phyloP scores from a whole-genome alignment of 768 basidiomycete species.

The Leccinum rimulosum region DNA sequence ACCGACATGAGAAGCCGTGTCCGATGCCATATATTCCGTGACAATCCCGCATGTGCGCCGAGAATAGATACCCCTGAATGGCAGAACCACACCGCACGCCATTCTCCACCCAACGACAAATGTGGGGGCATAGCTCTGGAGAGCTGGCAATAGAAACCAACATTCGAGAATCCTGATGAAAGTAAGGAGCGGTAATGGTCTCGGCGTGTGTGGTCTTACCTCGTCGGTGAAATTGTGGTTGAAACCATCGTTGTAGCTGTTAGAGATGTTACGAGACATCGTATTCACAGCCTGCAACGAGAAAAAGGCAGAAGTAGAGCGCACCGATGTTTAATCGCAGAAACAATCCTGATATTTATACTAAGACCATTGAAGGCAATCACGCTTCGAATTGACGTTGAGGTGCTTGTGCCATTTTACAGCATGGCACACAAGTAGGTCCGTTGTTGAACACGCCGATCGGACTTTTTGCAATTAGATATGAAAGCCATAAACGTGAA shows the following conservation, averaged over 20 bases:
- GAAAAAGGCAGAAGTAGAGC: neutral
- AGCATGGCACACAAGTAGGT: conserved; percentile 21
- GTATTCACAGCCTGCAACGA: neutral
- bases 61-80: conserved; percentile 19
- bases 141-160: conserved; percentile 28
- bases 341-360: neutral
- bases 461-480: neutral
- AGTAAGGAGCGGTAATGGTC: conserved; percentile 4
- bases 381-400: neutral
- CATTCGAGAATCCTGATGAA: conserved; percentile 23
- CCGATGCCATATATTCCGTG: conserved; percentile 18
- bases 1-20: conserved; percentile 19
- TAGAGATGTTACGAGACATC: conserved; percentile 22
- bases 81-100: conserved; percentile 10
- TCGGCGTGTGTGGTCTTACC: conserved; percentile 9
- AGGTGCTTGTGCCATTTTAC: conserved; percentile 8
- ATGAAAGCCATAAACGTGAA: neutral
- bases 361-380: neutral
- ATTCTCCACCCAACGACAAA: conserved; percentile 22
- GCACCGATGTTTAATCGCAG: neutral
- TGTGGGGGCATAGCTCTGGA: conserved; percentile 25
- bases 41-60: conserved; percentile 17
- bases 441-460: conserved; percentile 1
- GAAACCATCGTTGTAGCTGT: conserved; percentile 19
- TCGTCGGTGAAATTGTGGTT: conserved; percentile 32